These are phyloP conservation scores for Pseudoscleropodium purum DNA, from an alignment of 225 moss, liverwort and hornwort genomes.

Conservation along the genomic window DNA sequence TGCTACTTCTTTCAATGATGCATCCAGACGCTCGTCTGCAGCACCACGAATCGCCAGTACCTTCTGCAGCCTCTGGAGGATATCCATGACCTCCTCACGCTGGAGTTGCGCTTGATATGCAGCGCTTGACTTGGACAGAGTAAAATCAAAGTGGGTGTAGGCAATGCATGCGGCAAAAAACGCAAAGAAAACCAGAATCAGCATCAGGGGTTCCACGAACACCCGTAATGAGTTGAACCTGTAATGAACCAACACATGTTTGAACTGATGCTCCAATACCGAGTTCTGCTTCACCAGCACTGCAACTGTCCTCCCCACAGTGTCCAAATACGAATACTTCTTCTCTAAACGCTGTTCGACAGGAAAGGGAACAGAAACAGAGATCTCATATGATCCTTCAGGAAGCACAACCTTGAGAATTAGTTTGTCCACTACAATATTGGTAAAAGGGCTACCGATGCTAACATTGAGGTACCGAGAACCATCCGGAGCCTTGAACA, in stretches of 20 bases:
- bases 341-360: constrained; percentile 55
- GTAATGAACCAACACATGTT: constrained; percentile 75
- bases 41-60: constrained; percentile 47
- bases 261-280: constrained; percentile 79
- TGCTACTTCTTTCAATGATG: constrained; percentile 68
- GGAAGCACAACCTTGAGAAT: constrained; percentile 76
- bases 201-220: constrained; percentile 79
- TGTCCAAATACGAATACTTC: constrained; percentile 90
- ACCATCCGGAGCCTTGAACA: constrained; percentile 67
- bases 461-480: constrained; percentile 66
- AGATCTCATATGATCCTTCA: constrained; percentile 55
- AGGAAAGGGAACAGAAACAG: constrained; percentile 42
- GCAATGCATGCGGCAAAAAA: constrained; percentile 70
- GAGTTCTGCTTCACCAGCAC: constrained; percentile 63
- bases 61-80: constrained; percentile 74
- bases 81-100: constrained; percentile 72
- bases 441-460: constrained; percentile 66
- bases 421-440: constrained; percentile 69
- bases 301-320: constrained; percentile 67
- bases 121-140: constrained; percentile 70
- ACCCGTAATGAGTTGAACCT: constrained; percentile 60
- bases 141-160: constrained; percentile 71
- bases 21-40: constrained; percentile 63
- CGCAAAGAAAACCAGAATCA: constrained; percentile 59
- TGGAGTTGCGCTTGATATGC: constrained; percentile 62